A percentile compares a stretch with the other conserved stretches of the same genome.
phyloP scores from a whole-genome alignment of 371 early-diverging fungal species.

The Mortierella sp. region DNA sequence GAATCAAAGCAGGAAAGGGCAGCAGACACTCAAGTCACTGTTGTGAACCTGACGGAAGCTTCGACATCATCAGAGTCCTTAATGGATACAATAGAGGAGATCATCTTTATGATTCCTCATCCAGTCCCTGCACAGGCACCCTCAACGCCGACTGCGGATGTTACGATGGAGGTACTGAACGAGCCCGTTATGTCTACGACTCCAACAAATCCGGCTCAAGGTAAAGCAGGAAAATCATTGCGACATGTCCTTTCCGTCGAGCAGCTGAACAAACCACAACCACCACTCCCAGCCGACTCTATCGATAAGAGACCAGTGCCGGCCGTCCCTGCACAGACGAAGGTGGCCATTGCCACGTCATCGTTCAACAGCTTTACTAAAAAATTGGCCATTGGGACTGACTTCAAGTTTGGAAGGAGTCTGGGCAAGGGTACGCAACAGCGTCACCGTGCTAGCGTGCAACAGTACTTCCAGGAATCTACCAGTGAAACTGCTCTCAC shows the following conservation, averaged over 20 bases:
- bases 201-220: neutral
- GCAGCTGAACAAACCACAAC: constrained; percentile 48
- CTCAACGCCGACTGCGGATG: neutral
- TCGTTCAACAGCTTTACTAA: constrained; percentile 28
- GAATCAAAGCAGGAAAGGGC: neutral
- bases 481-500: constrained; percentile 1
- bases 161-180: neutral
- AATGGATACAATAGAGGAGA: constrained; percentile 11
- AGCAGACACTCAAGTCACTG: neutral
- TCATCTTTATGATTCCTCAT: constrained; percentile 16
- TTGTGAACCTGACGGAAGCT: constrained; percentile 7
- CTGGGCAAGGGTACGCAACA: neutral
- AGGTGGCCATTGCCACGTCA: constrained; percentile 7
- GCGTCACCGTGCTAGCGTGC: constrained; percentile 17
- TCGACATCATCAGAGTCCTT: constrained; percentile 5
- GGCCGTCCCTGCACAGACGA: neutral
- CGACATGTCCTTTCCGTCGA: constrained; percentile 33
- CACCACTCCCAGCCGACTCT: constrained; percentile 23
- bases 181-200: neutral
- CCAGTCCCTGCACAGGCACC: neutral
- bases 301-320: constrained; percentile 13
- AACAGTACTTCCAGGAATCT: constrained; percentile 25
- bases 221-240: constrained; percentile 6
- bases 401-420: constrained; percentile 20
- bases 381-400: constrained; percentile 15